phyloP scores from a whole-genome alignment of 2,329 filamentous ascomycete genomes.

The Hansfordia pulvinata region DNA sequence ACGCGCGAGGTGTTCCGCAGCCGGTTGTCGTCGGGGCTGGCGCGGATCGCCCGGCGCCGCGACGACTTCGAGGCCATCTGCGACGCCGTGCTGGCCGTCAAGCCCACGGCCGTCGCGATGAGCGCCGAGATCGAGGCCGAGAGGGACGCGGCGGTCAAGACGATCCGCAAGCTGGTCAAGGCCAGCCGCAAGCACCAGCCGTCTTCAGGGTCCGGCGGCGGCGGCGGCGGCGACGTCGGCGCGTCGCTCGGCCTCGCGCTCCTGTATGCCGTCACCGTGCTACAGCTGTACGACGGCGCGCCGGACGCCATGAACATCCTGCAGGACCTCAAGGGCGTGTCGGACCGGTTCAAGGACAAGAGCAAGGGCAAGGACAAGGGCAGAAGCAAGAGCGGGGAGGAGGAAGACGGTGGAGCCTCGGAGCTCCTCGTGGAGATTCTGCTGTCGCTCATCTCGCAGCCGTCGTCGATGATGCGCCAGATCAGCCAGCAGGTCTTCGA shows the following conservation, averaged over 20 bases:
- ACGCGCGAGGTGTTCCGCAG: slow-evolving; percentile 40
- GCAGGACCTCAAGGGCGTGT: slow-evolving; percentile 67
- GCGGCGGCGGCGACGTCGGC: slow-evolving; percentile 24
- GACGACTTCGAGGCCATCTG: slow-evolving; percentile 40
- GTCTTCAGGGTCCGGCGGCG: slow-evolving; percentile 16
- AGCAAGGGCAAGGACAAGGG: no score
- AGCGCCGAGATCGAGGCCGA: slow-evolving; percentile 39
- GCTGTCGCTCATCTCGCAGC: slow-evolving; percentile 77
- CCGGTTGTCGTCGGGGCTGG: slow-evolving; percentile 43
- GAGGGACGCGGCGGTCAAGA: slow-evolving; percentile 34
- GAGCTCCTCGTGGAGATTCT: slow-evolving; percentile 76
- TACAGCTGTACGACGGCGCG: slow-evolving; percentile 85
- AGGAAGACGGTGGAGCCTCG: slow-evolving; percentile 43
- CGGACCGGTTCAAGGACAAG: slow-evolving; percentile 49
- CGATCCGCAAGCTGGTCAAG: slow-evolving; percentile 38
- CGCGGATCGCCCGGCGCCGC: slow-evolving; percentile 38
- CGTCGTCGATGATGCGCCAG: slow-evolving; percentile 71
- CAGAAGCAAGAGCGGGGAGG: no score
- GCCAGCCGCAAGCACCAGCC: slow-evolving; percentile 17
- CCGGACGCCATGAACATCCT: slow-evolving; percentile 73
- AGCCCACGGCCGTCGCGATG: slow-evolving; percentile 37
- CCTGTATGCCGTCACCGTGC: slow-evolving; percentile 69
- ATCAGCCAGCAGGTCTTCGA: slow-evolving; percentile 82
- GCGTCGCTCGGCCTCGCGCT: slow-evolving; percentile 54
- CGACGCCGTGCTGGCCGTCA: slow-evolving; percentile 37